Base-by-base conservation (phyloP, 2,329 filamentous ascomycete genomes). In the Thelonectria blattea region DNA sequence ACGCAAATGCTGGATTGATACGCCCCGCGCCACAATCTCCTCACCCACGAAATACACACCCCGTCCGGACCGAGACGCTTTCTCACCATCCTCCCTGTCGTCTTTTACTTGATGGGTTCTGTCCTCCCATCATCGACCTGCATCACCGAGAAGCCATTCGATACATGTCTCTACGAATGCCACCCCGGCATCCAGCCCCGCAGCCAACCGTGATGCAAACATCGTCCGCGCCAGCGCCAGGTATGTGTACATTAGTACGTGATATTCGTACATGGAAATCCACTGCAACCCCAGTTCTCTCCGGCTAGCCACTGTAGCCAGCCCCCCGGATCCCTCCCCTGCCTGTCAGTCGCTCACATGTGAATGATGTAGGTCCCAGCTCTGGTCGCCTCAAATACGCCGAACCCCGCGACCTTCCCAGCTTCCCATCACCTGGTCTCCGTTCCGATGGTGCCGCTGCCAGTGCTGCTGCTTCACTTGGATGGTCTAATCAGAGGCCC, bases 401-500 rank as follows among this genome's bases (percentile, higher is more conserved):
- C 61, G 84, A 86, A 69, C 85, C 90, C 45, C 82, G 87, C 71
- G 88, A 91, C 68, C 83, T 95, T 20, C 91, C 91, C 39, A 91
- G 89, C 70, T 94, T 84, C 69, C 91, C 91, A 12, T 88, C 89
- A 10, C 74, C 82, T 58, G 89, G 91, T 39, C 81, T 92, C 59
- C 78, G 74, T 55, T 68, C 80, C 46, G 80, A 83, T 67, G 80
- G 78, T 68, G 80, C 83, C 52, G 91, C 91, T 58, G 91, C 91
- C 61, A 85, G 89, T 65, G 87, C 90, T 56, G 92, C 92, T 55
- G 91, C 91, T 42, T 85, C 84, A 52, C 79, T 94, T 47, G 91
- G 91, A 52, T 91, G 91, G 81, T 82, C 86, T 50, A 91, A 86
- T 71, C 86, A 86, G 67, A 91, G 86, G 71, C 74, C 85, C 3